Percentiles rank a stretch among this genome's conserved stretches.
Evolutionary conservation across 768 basidiomycete genomes (phyloP).

Genomic region (Russula griseocarnosa): DNA sequence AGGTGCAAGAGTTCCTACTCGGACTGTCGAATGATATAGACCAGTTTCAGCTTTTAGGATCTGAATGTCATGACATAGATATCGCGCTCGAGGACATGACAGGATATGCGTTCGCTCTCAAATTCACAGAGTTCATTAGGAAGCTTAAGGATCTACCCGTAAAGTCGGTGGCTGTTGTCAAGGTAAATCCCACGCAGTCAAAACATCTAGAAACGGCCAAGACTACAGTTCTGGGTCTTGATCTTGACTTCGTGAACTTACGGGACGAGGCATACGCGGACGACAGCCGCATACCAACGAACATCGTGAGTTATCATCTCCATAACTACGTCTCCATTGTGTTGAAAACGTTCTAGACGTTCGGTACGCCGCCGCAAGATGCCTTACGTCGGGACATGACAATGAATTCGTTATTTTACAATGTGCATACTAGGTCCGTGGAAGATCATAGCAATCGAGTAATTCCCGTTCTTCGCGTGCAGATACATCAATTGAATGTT

Average conservation of each 20-base stretch:
- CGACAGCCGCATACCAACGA: slow-evolving; percentile 83
- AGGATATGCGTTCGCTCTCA: slow-evolving; percentile 82
- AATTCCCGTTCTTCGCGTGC: slow-evolving; percentile 9
- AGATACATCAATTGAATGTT: background rate
- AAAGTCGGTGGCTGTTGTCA: slow-evolving; percentile 73
- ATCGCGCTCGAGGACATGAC: slow-evolving; percentile 87
- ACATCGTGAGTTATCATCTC: slow-evolving; percentile 53
- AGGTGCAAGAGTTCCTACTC: slow-evolving; percentile 51
- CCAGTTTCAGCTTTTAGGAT: slow-evolving; percentile 62
- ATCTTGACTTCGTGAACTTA: slow-evolving; percentile 92
- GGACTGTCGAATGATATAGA: slow-evolving; percentile 6
- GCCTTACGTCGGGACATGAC: slow-evolving; percentile 88
- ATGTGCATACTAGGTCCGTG: slow-evolving; percentile 77
- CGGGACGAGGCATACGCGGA: slow-evolving; percentile 88
- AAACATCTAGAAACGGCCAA: slow-evolving; percentile 97
- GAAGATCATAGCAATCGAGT: slow-evolving; percentile 88
- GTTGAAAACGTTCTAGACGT: slow-evolving; percentile 48
- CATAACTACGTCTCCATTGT: background rate
- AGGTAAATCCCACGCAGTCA: slow-evolving; percentile 92
- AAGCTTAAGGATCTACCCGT: slow-evolving; percentile 47
- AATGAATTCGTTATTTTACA: slow-evolving; percentile 95
- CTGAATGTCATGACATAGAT: slow-evolving; percentile 87
- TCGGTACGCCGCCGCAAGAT: slow-evolving; percentile 90
- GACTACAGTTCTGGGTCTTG: slow-evolving; percentile 71
- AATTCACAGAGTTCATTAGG: slow-evolving; percentile 62